Base-by-base conservation (phyloP, 495 filamentous ascomycete species). In the Chaetomium tenue region DNA sequence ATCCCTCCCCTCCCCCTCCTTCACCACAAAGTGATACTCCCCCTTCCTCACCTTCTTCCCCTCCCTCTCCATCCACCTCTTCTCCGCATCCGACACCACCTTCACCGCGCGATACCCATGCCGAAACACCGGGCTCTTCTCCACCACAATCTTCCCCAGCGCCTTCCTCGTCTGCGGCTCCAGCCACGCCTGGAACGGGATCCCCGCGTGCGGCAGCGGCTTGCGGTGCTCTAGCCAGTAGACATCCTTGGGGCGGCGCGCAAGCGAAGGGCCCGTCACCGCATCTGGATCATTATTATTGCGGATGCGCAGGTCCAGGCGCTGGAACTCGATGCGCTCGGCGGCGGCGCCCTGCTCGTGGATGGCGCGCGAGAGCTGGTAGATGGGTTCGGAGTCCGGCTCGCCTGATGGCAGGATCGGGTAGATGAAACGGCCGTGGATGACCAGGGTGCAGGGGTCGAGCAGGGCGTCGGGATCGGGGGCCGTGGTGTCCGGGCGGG, bases 291-390 rank as follows among this genome's bases (percentile, higher is more conserved):
- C 73, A 51, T 67, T 64, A 2, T 20, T 63, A 39, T 63, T 65
- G 48, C 69, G 66, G 15, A 74, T 65, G 47, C 69, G 66, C 59
- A 68, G 65, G 16, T 75, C 66, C 5, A 77, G 59, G 2, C 75
- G 75, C 26, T 71, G 25, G 40, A 77, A 69, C 7, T 69, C 66
- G 20, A 77, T 71, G 12, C 8, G 16, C 3, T 52, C 62, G 3
- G 68, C 66, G 0, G 64, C 66, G 4, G 13, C 15, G 2, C 63
- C 60, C 51, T 67, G 71, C 12, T 65, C 60, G 54, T 74, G 71
- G 28, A 69, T 72, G 4, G 58, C 61, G 23, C 70, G 61, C 25
- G 74, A 74, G 22, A 75, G 71, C 54, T 74, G 63, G 58, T 76
- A 76, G 28, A 68, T 25, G 11, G 74, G 69, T 11, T 65, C 20